Base-by-base conservation (phyloP, 2,329 filamentous ascomycete species). In the Phyllosticta citriasiana region DNA sequence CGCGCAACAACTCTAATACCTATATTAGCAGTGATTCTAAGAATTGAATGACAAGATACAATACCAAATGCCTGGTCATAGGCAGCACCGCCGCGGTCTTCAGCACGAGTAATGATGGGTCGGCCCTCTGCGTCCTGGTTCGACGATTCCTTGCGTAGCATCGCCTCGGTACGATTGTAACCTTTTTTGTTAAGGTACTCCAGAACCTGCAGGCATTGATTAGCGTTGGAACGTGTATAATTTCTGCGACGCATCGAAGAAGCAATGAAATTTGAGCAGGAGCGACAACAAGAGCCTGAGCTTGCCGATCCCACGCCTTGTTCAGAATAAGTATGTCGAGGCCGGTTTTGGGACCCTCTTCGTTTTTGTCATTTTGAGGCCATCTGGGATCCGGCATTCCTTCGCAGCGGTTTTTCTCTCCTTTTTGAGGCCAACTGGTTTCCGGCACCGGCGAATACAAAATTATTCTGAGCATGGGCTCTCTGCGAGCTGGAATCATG, bases 111-210 rank as follows among this genome's bases (percentile, higher is more conserved):
- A 55, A 85, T 81, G 35, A 93, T 82, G 1, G 91, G 89, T 62
- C 88, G 84, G 8, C 91, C 92, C 72, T 91, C 89, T 24, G 87
- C 82, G 61, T 93, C 89, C 52, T 94, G 82, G 67, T 91, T 86
- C 25, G 89, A 86, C 1, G 92, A 96, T 74, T 99, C 94, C 73
- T 91, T 88, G 53, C 94, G 85, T 59, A 99, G 89, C 72, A 94
- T 89, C 22, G 93, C 89, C 74, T 99, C 94, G 0, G 94, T 97
- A 25, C 88, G 84, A 59, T 87, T 91, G 74, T 97, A 99, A 0
- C 94, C 94, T 66, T 97, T 92, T 74, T 99, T 99, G 2, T 91
- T 84, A 0, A 99, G 81, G 73, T 99, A 99, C 68, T 99, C 94
- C 8, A 96, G 92, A 3, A 99, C 87, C 86, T 88, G 12, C 2